Evolutionary conservation across 2,329 filamentous ascomycete genomes (phyloP).

Genomic region (Atkinsonella hypoxylon): DNA sequence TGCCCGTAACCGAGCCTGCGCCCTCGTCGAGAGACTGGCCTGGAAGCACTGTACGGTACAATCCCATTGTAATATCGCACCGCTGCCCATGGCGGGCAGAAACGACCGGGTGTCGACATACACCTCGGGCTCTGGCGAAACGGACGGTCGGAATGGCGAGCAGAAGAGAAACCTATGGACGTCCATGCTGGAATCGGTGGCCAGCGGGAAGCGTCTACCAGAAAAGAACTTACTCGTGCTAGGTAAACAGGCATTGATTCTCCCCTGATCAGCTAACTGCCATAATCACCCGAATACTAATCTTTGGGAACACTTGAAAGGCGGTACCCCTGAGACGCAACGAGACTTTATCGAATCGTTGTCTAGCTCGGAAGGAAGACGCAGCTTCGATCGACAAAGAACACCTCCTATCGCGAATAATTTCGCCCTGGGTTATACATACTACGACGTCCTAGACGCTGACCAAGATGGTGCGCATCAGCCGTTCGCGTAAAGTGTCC

Average conservation of each 20-base stretch:
- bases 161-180: slow-evolving; percentile 89
- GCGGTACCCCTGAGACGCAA: slow-evolving; percentile 72
- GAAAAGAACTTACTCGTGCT: slow-evolving; percentile 86
- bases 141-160: slow-evolving; percentile 49
- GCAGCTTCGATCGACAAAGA: slow-evolving; percentile 44
- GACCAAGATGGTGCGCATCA: slow-evolving; percentile 73
- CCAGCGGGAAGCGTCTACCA: slow-evolving; percentile 77
- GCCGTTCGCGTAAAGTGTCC: not conserved
- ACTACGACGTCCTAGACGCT: slow-evolving; percentile 85
- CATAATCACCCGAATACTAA: not conserved
- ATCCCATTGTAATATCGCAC: not conserved
- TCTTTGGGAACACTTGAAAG: slow-evolving; percentile 27
- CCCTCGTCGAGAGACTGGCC: not conserved
- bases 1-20: too few species aligned
- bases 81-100: slow-evolving; percentile 34
- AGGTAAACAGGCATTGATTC: slow-evolving; percentile 35
- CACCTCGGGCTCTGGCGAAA: slow-evolving; percentile 42
- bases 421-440: slow-evolving; percentile 88
- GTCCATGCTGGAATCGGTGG: slow-evolving; percentile 80
- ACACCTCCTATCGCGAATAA: slow-evolving; percentile 77
- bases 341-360: slow-evolving; percentile 67
- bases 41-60: not conserved
- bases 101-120: slow-evolving; percentile 46
- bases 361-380: slow-evolving; percentile 40
- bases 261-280: not conserved